A percentile compares a stretch with the other conserved stretches of the same genome.
phyloP scores from a whole-genome alignment of 805 yeast species.

The Lipomyces japonicus region DNA sequence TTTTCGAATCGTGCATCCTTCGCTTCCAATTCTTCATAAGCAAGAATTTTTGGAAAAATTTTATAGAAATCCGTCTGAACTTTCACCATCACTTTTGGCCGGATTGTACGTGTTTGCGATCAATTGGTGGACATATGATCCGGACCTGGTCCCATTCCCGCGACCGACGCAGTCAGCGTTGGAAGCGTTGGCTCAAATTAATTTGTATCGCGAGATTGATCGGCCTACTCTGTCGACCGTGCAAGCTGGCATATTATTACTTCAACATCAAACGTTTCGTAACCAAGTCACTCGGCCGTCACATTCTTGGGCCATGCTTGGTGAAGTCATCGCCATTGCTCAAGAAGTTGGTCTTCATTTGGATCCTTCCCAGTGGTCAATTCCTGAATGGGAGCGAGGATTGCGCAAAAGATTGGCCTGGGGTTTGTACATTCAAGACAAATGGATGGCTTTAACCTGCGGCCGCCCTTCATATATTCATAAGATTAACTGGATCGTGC shows the following conservation, averaged over 20 bases:
- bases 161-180: slow-evolving; percentile 26
- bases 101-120: slow-evolving; percentile 32
- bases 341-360: slow-evolving; percentile 88
- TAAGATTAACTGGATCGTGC: slow-evolving; percentile 76
- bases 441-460: slow-evolving; percentile 81
- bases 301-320: slow-evolving; percentile 77
- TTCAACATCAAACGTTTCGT: slow-evolving; percentile 44
- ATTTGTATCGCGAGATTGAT: slow-evolving; percentile 30
- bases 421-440: slow-evolving; percentile 92
- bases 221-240: slow-evolving; percentile 40
- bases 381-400: slow-evolving; percentile 95
- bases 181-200: slow-evolving; percentile 26
- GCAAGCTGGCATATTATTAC: slow-evolving; percentile 43
- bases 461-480: slow-evolving; percentile 80
- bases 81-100: slow-evolving; percentile 31
- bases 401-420: slow-evolving; percentile 84
- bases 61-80: slow-evolving; percentile 30
- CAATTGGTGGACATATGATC: slow-evolving; percentile 34
- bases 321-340: slow-evolving; percentile 63
- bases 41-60: slow-evolving; percentile 32
- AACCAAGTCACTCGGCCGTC: slow-evolving; percentile 41
- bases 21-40: slow-evolving; percentile 32
- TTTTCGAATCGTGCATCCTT: slow-evolving; percentile 31
- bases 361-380: slow-evolving; percentile 86
- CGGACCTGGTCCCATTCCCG: slow-evolving; percentile 26